These are phyloP conservation scores for Peniophora sp. DNA, from an alignment of 1,284 basidiomycete genomes.

Conservation along the genomic window DNA sequence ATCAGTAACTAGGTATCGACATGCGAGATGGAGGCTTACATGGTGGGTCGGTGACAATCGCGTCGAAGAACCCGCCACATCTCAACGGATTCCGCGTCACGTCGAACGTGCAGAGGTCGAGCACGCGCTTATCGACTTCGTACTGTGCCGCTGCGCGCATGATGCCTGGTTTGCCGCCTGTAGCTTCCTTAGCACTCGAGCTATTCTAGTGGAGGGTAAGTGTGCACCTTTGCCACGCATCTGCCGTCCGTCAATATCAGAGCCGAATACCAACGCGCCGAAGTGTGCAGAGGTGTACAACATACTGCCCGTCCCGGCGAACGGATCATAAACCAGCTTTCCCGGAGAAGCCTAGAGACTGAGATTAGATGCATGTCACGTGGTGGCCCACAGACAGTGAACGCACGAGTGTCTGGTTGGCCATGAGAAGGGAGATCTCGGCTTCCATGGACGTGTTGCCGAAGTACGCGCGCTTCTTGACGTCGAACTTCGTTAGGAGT, in stretches of 20 bases:
- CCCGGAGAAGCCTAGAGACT: constrained; percentile 68
- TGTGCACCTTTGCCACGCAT: constrained; percentile 82
- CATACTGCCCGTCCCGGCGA: constrained; percentile 95
- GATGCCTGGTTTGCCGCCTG: constrained; percentile 57
- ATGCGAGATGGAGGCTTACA: constrained; percentile 43
- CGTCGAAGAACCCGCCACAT: constrained; percentile 85
- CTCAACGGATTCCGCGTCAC: constrained; percentile 87
- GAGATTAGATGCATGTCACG: too few relatives aligned
- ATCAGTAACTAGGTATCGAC: neutral
- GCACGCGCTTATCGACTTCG: constrained; percentile 63
- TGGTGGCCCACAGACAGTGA: too few relatives aligned
- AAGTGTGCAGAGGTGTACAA: constrained; percentile 83
- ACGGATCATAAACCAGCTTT: constrained; percentile 93
- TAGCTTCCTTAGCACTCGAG: constrained; percentile 19
- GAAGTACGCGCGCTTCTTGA: constrained; percentile 88
- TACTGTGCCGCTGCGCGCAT: constrained; percentile 82
- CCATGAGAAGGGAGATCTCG: constrained; percentile 92
- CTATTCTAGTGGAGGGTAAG: neutral
- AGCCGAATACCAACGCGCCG: constrained; percentile 84
- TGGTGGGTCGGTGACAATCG: constrained; percentile 91
- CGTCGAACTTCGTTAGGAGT: constrained; percentile 66
- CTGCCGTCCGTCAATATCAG: constrained; percentile 95
- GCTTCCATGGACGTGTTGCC: constrained; percentile 99
- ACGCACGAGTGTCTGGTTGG: constrained; percentile 82
- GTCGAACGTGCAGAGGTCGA: constrained; percentile 89